phyloP scores from a whole-genome alignment of 192 early-diverging fungal species.

The Dissophora globulifera region DNA sequence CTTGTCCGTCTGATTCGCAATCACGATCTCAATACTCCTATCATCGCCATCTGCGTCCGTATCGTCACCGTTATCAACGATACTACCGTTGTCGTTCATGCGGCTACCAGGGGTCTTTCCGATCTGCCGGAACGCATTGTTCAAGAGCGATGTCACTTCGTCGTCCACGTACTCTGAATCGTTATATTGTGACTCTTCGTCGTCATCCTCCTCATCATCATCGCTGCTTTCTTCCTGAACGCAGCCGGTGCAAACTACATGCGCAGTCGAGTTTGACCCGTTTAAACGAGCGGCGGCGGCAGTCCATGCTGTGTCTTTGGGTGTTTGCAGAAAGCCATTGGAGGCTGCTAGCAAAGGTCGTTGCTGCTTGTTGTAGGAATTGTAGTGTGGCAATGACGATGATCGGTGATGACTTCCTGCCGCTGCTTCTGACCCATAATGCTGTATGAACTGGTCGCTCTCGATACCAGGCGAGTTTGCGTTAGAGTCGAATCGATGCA shows the following conservation, averaged over 20 bases:
- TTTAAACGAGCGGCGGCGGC: not conserved
- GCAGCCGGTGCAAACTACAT: conserved; percentile 8
- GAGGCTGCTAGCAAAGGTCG: not conserved
- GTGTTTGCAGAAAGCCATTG: too few species aligned
- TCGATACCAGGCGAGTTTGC: conserved; percentile 38
- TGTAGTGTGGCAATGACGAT: not conserved
- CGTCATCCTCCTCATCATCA: conserved; percentile 22
- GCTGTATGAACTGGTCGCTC: conserved; percentile 46
- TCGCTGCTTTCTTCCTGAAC: conserved; percentile 18
- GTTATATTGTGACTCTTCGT: conserved; percentile 34
- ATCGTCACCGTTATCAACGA: not conserved
- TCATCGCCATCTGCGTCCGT: conserved; percentile 17
- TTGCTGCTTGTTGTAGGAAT: too few species aligned
- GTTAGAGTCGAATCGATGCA: conserved; percentile 32
- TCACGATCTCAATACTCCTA: conserved; percentile 40
- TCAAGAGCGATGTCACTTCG: conserved; percentile 34
- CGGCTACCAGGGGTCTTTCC: conserved; percentile 41
- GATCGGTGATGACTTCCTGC: not conserved
- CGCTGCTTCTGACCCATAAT: too few species aligned
- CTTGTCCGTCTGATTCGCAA: conserved; percentile 43
- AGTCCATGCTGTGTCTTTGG: not conserved
- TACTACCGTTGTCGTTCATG: conserved; percentile 18
- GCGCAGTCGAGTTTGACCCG: not conserved
- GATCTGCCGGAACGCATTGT: conserved; percentile 44
- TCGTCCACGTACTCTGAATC: conserved; percentile 51